phyloP scores from a whole-genome alignment of 139 green algal species.

The Klebsormidium nitens region DNA sequence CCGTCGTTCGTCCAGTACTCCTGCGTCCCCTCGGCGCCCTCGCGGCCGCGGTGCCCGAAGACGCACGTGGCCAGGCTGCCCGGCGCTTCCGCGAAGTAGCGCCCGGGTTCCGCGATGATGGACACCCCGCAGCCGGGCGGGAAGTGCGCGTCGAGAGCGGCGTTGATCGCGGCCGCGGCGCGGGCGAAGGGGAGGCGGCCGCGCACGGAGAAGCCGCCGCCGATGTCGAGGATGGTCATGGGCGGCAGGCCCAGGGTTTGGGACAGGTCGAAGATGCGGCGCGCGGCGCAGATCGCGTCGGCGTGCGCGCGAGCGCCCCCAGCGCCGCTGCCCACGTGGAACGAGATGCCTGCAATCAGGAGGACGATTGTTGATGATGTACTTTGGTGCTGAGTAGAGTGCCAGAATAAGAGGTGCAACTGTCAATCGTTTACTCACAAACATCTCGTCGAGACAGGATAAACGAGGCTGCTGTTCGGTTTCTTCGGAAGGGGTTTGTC shows the following conservation, averaged over 20 bases:
- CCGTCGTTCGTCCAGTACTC: conserved; percentile 90
- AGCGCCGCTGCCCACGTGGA: conserved; percentile 88
- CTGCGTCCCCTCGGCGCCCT: neutral
- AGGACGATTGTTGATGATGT: too few relatives aligned
- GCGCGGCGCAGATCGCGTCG: conserved; percentile 60
- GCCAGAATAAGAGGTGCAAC: too few relatives aligned
- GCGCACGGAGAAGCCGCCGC: conserved; percentile 81
- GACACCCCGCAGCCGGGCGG: conserved; percentile 55
- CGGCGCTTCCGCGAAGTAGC: conserved; percentile 92
- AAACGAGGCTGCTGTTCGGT: too few relatives aligned
- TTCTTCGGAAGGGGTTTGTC: too few relatives aligned
- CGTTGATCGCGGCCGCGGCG: conserved; percentile 64
- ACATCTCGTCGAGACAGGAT: too few relatives aligned
- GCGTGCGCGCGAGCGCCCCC: conserved; percentile 66
- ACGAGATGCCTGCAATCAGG: too few relatives aligned
- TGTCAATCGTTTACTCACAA: too few relatives aligned
- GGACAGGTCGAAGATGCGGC: conserved; percentile 72
- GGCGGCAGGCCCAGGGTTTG: conserved; percentile 55
- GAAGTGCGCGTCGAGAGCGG: conserved; percentile 77
- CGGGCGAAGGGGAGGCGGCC: neutral
- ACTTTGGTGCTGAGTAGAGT: too few relatives aligned
- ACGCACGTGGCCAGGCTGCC: conserved; percentile 71
- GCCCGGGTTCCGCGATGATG: conserved; percentile 87
- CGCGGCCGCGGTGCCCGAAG: conserved; percentile 64
- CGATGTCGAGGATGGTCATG: conserved; percentile 92